A percentile compares a stretch with the other conserved stretches of the same genome.
Conservation (phyloP, 495 filamentous ascomycete genomes). For the Trichocladium uniseriatum region DNA sequence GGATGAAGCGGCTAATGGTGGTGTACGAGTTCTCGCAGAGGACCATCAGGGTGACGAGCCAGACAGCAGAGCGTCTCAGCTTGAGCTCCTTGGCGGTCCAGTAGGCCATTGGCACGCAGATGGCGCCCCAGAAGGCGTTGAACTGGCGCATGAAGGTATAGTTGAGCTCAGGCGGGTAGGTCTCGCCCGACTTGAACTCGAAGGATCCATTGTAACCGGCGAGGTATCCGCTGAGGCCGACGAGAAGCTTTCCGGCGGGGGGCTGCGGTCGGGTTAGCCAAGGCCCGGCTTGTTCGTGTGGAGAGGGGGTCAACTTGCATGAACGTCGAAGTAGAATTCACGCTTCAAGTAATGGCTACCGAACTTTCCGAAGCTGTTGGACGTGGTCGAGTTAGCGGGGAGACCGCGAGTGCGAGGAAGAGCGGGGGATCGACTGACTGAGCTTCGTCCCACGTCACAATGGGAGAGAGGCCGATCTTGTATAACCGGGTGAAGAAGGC, state of each 20-base stretch:
- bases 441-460: slow-evolving; percentile 98
- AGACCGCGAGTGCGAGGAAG: slow-evolving; percentile 6
- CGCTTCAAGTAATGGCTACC: slow-evolving; percentile 97
- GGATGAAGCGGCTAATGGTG: slow-evolving; percentile 94
- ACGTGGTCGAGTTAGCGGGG: slow-evolving; percentile 20
- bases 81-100: slow-evolving; percentile 86
- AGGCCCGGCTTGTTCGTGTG: not conserved
- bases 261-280: slow-evolving; percentile 43
- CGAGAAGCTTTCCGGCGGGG: slow-evolving; percentile 94
- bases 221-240: slow-evolving; percentile 88
- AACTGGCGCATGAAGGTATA: slow-evolving; percentile 98
- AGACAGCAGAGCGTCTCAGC: slow-evolving; percentile 75
- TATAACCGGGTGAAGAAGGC: slow-evolving; percentile 93
- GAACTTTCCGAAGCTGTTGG: slow-evolving; percentile 87
- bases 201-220: slow-evolving; percentile 99
- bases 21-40: slow-evolving; percentile 98
- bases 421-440: slow-evolving; percentile 54
- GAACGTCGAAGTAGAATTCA: slow-evolving; percentile 98
- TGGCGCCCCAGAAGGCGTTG: slow-evolving; percentile 87
- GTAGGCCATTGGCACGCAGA: slow-evolving; percentile 91
- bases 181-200: slow-evolving; percentile 98
- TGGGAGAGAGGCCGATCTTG: slow-evolving; percentile 88
- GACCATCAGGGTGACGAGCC: slow-evolving; percentile 94
- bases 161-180: slow-evolving; percentile 84
- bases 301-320: slow-evolving; percentile 23